Conservation (phyloP, 2,329 filamentous ascomycete genomes). For the Ophiostoma ulmi region DNA sequence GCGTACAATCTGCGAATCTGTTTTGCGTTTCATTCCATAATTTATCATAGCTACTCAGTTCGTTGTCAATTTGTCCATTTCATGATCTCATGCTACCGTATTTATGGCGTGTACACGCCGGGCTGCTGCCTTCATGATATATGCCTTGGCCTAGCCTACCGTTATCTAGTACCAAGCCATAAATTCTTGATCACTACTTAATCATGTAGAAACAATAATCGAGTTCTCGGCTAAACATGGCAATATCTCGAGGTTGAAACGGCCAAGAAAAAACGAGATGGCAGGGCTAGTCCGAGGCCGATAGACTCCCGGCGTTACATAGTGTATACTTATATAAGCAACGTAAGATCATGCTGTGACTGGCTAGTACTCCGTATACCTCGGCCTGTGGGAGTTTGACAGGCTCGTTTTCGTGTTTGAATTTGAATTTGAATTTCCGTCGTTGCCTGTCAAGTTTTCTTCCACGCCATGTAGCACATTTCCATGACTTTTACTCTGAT, state of each 20-base stretch:
- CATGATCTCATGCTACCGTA: no score
- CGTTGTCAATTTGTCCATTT: no score
- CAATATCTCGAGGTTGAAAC: neutral
- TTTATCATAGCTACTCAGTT: no score
- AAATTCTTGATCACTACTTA: no score
- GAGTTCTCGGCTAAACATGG: neutral
- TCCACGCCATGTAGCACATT: neutral
- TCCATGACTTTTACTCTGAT: neutral
- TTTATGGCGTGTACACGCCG: no score
- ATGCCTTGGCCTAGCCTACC: no score
- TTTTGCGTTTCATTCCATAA: no score
- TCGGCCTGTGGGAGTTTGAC: neutral
- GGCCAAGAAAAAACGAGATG: constrained; percentile 1
- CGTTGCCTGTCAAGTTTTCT: neutral
- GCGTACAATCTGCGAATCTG: no score
- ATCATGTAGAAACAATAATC: neutral
- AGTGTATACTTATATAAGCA: neutral
- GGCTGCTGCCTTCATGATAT: no score
- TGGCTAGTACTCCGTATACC: neutral
- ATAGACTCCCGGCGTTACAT: neutral
- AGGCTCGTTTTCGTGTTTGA: neutral
- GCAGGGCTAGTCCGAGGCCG: neutral
- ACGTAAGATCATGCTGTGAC: neutral
- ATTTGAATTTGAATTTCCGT: neutral
- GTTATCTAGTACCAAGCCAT: no score